Base-by-base conservation (phyloP, 768 basidiomycete genomes). In the Auricularia auricula-judae region DNA sequence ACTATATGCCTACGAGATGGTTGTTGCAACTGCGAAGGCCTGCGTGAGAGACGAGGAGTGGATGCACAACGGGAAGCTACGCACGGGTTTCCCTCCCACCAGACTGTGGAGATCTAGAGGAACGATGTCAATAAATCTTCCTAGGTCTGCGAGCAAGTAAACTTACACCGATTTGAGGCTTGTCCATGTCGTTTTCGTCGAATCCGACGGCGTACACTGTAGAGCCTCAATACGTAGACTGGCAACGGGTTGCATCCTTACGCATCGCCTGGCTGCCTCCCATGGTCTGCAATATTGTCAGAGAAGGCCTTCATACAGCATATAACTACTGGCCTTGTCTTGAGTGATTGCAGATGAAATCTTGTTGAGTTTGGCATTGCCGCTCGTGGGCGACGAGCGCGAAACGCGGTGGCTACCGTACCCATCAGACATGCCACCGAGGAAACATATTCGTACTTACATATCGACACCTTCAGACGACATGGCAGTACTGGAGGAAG, bases 241-340 rank as follows among this genome's bases (percentile, higher is more conserved):
- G 11, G 14, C 47, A 3, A 21, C 43, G 21, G 14, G 18, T 51
- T 5, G 11, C 18, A 21, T 5, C 14, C 87, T 74, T 70, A 92
- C 90, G 78, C 91, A 93, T 93, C 42, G 91, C 91, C 74, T 93
- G 89, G 8, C 91, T 89, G 43, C 84, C 87, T 67, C 90, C 91
- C 62, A 81, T 84, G 65, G 77, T 74, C 85, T 86, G 43, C 23
- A 54, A 29, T 43, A 3, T 62, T 18, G 59, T 66, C 12, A 67
- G 63, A 64, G 18, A 16, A 51, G 33, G 21, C 36, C 44, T 18
- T 62, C 39, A 16, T 23, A 7, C 16, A 36, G 44, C 14, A 62
- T 43, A 29, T 61, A 21, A 3, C n/a, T n/a, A 14, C 73, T 62
- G 36, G 86, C 89, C 80, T 92, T 92, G 72, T 86, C 80, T 74